These are phyloP conservation scores for Amphirosellinia nigrospora DNA, from an alignment of 495 filamentous ascomycete species.

Conservation along the genomic window DNA sequence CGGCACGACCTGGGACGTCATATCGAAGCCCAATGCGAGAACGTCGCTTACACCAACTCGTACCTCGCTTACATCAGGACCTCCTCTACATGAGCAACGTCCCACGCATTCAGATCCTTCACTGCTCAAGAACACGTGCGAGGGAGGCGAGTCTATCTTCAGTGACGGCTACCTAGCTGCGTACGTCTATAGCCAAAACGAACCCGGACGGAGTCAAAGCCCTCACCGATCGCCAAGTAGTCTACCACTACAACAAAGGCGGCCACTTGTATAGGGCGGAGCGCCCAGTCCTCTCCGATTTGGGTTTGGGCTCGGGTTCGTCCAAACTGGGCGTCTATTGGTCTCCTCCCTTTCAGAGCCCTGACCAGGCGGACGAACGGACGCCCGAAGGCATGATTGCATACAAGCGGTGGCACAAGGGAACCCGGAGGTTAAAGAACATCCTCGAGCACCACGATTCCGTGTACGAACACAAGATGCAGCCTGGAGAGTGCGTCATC, in stretches of 20 bases:
- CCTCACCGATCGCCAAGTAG: constrained; percentile 54
- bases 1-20: constrained; percentile 88
- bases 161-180: constrained; percentile 71
- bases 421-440: constrained; percentile 52
- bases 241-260: constrained; percentile 75
- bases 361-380: constrained; percentile 10
- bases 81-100: constrained; percentile 83
- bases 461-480: constrained; percentile 71
- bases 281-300: constrained; percentile 56
- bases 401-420: constrained; percentile 42
- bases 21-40: constrained; percentile 74
- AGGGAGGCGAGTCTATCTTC: constrained; percentile 84
- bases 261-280: constrained; percentile 63
- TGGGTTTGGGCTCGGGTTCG: background rate
- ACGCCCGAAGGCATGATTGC: background rate
- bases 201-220: constrained; percentile 36
- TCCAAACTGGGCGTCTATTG: constrained; percentile 61
- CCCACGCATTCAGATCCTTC: constrained; percentile 82
- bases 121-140: constrained; percentile 78
- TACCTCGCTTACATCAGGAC: constrained; percentile 89
- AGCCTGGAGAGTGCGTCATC: constrained; percentile 81
- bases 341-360: constrained; percentile 58
- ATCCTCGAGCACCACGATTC: constrained; percentile 54
- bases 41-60: constrained; percentile 86
- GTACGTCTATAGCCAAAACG: constrained; percentile 40